Percentiles rank a stretch among this genome's conserved stretches.
phyloP scores from a whole-genome alignment of 2,329 filamentous ascomycete genomes.

The Colletotrichum theobromicola region DNA sequence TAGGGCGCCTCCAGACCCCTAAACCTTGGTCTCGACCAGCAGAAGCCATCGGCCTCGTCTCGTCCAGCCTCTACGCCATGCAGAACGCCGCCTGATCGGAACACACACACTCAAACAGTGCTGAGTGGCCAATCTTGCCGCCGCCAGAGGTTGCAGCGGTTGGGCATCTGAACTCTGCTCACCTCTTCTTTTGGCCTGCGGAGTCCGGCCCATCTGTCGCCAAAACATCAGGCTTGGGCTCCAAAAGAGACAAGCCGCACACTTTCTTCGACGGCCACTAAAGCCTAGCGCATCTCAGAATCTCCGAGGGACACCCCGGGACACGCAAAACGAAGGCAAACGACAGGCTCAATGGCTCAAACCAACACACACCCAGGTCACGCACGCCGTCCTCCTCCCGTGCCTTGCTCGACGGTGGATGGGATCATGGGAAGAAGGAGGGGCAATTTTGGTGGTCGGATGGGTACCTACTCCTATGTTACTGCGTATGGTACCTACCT shows the following conservation, averaged over 20 bases:
- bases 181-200: neutral
- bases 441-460: too few species aligned
- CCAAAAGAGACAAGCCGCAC: conserved; percentile 9
- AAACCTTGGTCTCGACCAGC: neutral
- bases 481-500: too few species aligned
- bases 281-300: conserved; percentile 10
- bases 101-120: neutral
- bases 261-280: conserved; percentile 13
- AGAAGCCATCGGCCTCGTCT: neutral
- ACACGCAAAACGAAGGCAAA: conserved; percentile 9
- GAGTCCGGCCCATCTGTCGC: neutral
- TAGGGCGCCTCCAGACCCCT: conserved; percentile 5
- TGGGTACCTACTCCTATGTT: too few species aligned
- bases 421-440: too few species aligned
- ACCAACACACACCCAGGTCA: neutral
- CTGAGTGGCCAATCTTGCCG: neutral
- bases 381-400: neutral
- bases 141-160: neutral
- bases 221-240: neutral
- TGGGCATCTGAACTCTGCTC: conserved; percentile 12
- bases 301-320: conserved; percentile 10
- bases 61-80: neutral
- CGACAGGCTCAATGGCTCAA: neutral
- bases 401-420: neutral
- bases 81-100: neutral